Evolutionary conservation across 2,329 filamentous ascomycete genomes (phyloP).

Genomic region (Aspergillus ochraceus): DNA sequence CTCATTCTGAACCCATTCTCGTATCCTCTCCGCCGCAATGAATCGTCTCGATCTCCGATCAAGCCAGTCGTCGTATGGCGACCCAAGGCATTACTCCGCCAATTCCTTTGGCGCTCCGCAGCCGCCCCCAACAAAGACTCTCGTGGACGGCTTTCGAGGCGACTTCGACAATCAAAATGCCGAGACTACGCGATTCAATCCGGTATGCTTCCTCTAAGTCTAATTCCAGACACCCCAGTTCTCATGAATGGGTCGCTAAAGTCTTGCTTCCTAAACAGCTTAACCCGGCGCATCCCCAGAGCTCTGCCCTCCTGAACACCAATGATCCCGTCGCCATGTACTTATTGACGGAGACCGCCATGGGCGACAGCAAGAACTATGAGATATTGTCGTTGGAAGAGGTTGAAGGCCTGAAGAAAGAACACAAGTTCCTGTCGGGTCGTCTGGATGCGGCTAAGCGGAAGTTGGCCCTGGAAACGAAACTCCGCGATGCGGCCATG

Average conservation of each 20-base stretch:
- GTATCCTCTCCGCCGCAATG: slow-evolving; percentile 27
- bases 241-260: background rate
- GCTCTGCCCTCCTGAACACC: slow-evolving; percentile 41
- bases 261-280: slow-evolving; percentile 45
- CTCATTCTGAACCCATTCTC: slow-evolving; percentile 2
- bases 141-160: slow-evolving; percentile 63
- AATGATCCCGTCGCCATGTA: slow-evolving; percentile 76
- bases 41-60: slow-evolving; percentile 38
- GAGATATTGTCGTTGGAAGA: slow-evolving; percentile 88
- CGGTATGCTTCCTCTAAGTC: slow-evolving; percentile 46
- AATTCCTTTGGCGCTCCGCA: slow-evolving; percentile 34
- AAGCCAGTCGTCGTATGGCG: slow-evolving; percentile 43
- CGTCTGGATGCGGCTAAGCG: slow-evolving; percentile 80
- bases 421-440: slow-evolving; percentile 68
- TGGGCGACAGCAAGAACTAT: slow-evolving; percentile 82
- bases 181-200: slow-evolving; percentile 57
- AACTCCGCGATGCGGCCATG: slow-evolving; percentile 88
- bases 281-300: slow-evolving; percentile 43
- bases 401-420: slow-evolving; percentile 87
- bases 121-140: slow-evolving; percentile 44
- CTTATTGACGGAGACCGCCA: slow-evolving; percentile 87
- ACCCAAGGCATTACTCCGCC: slow-evolving; percentile 39
- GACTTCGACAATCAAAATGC: slow-evolving; percentile 56
- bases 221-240: slow-evolving; percentile 2
- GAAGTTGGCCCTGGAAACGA: slow-evolving; percentile 85